Evolutionary conservation across 1,139 yeast genomes (phyloP), one percentile per base, ranked within the genome.

Genomic region (Candida pseudoviswanathii): DNA sequence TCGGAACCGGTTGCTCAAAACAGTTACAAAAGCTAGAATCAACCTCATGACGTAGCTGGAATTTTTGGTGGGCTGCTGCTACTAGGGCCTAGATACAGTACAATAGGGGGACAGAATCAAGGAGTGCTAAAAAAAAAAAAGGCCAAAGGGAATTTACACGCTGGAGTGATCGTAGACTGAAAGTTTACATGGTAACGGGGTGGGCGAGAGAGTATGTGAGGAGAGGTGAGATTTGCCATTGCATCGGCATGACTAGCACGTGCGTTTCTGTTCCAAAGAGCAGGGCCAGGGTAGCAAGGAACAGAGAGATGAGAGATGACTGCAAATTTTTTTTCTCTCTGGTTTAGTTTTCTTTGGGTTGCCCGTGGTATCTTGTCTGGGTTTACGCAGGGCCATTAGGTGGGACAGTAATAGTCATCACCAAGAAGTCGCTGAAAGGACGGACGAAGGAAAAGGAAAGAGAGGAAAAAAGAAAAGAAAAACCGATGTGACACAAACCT

Each of bases 1-100:
- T 7, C 3, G 5, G 21, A 11, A 3, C 9, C 30, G 6, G 22
- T 9, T n/a, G 5, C 21, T 10, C n/a, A 11, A 21, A 36, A 8
- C 10, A 5, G 40, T 37, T 37, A 37, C 40, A 37, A 37, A 37
- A 9, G 16, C 11, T 24, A 5, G 6, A 22, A 6, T 7, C 9
- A 37, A 37, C 40, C 30, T 37, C 29, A 37, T 37, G 40, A 37
- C 40, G 40, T 37, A 37, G 40, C 25, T 37, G 40, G 25, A 24
- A 8, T 37, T 37, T 16, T 16, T 16, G 16, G 16, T 16, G 16
- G 16, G 16, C 16, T 16, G 16, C 16, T 16, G 16, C 16, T 16
- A 16, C 16, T 16, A 16, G 16, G 16, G 16, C 16, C 16, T 16
- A 16, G 16, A 16, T 16, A 16, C 16, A 16, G 16, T 16, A 37